phyloP scores from a whole-genome alignment of 176 grass and related monocot species.

The Carex scoparia region DNA sequence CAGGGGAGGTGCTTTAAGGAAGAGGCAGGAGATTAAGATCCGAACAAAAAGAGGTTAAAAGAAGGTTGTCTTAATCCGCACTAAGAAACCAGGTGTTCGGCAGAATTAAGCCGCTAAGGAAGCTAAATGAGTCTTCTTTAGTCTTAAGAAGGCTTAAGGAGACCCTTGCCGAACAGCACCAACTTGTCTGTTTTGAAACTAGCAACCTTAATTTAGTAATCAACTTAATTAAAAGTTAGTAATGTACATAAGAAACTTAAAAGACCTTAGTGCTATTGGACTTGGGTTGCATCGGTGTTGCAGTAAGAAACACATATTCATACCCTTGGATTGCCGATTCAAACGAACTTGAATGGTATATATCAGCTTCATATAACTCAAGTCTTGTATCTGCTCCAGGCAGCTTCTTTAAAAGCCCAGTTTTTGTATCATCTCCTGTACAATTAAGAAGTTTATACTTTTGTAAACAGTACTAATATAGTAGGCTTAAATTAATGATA shows the following conservation, averaged over 20 bases:
- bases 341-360: constrained; percentile 53
- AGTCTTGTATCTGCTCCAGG: constrained; percentile 44
- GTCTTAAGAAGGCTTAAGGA: too few species aligned
- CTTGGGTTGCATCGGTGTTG: constrained; percentile 36
- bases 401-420: constrained; percentile 22
- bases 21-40: too few species aligned
- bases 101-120: too few species aligned
- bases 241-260: not conserved
- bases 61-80: too few species aligned
- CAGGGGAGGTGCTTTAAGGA: too few species aligned
- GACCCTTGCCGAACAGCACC: too few species aligned
- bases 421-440: constrained; percentile 47
- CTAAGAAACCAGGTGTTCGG: too few species aligned
- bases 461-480: not conserved
- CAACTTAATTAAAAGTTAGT: too few species aligned
- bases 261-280: constrained; percentile 35
- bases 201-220: too few species aligned
- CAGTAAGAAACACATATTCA: constrained; percentile 56
- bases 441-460: not conserved
- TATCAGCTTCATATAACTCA: constrained; percentile 50
- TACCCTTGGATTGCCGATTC: constrained; percentile 55
- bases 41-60: too few species aligned
- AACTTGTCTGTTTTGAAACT: too few species aligned
- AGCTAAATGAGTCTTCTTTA: too few species aligned
- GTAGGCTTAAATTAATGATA: not conserved